Evolutionary conservation across 352 stramenopile species (phyloP), one percentile per base, ranked within the genome.

Genomic region (Aphanomyces stellatus): DNA sequence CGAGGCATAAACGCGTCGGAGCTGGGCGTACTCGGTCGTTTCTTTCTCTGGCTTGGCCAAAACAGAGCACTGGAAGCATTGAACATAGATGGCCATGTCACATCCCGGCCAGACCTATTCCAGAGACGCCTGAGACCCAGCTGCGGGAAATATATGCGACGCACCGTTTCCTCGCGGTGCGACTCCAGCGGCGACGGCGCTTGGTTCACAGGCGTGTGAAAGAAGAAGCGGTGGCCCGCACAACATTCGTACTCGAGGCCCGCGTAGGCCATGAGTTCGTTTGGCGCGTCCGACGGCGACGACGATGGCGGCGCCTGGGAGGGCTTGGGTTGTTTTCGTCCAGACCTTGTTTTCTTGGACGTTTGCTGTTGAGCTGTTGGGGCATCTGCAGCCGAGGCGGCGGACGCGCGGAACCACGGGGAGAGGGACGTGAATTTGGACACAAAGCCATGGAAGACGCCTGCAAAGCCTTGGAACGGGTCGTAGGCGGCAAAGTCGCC

Each of bases 21-120:
- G 34, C 24, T 62, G 53, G 25, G 53, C 53, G 15, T 34, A 37
- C 15, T 43, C 53, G 13, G 33, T 19, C 3, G 30, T 5, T n/a
- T n/a, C n/a, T n/a, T n/a, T n/a, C 51, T 59, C 31, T 24, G 17
- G 7, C 19, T 24, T 30, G 13, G 22, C 31, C 25, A 7, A 27
- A n/a, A 43, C 7, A 48, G 53, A 15, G 30, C 53, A 62, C 31
- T 62, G 53, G 33, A 62, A 62, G 35, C 53, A 62, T 31, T 62
- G 53, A 15, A 62, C 53, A 25, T 62, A 62, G 25, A 62, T 37
- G 24, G 53, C 34, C 53, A 62, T 62, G 22, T 62, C 53, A 37
- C 53, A 62, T n/a, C 35, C 35, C 4, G 53, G 53, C 53, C 53
- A 62, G 6, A 48, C 53, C 53, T 62, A 48, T 31, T 10, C 7